Percentiles rank a stretch among this genome's conserved stretches.
Conservation (phyloP, 2,329 filamentous ascomycete genomes). For the Bipolaris sorokiniana region DNA sequence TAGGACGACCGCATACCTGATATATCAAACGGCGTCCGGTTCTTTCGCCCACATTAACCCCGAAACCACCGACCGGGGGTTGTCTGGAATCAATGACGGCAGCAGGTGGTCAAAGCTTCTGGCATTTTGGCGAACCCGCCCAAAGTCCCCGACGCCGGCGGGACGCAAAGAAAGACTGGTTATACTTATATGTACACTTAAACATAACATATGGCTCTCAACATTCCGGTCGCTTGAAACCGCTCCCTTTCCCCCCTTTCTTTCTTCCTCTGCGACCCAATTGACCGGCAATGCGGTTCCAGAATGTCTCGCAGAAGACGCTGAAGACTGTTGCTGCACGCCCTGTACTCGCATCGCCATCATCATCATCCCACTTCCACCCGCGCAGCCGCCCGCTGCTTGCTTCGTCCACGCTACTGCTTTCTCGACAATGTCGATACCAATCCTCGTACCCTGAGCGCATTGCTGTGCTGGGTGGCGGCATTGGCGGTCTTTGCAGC, state of each 20-base stretch:
- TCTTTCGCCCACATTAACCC: background rate
- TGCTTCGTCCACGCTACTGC: constrained; percentile 17
- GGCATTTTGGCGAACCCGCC: constrained; percentile 11
- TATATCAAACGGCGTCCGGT: too few relatives aligned
- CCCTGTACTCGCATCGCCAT: constrained; percentile 28
- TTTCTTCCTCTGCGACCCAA: constrained; percentile 15
- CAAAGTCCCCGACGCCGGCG: background rate
- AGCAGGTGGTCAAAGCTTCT: constrained; percentile 16
- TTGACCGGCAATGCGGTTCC: constrained; percentile 47
- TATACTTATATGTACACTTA: too few relatives aligned
- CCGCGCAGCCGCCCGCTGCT: constrained; percentile 17
- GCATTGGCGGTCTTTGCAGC: constrained; percentile 59
- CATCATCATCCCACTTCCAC: constrained; percentile 3
- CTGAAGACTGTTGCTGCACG: constrained; percentile 35
- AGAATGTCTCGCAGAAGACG: constrained; percentile 43
- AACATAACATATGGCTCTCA: constrained; percentile 3
- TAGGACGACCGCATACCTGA: constrained; percentile 4
- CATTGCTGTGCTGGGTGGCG: constrained; percentile 60
- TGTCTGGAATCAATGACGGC: constrained; percentile 18
- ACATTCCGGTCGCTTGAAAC: constrained; percentile 9
- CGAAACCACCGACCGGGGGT: background rate
- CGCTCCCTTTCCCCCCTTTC: background rate
- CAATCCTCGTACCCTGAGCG: constrained; percentile 40
- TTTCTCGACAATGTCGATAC: constrained; percentile 23
- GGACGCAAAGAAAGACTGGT: too few relatives aligned